phyloP scores from a whole-genome alignment of 306 rosid genomes.

The Gynostemma pentaphyllum region DNA sequence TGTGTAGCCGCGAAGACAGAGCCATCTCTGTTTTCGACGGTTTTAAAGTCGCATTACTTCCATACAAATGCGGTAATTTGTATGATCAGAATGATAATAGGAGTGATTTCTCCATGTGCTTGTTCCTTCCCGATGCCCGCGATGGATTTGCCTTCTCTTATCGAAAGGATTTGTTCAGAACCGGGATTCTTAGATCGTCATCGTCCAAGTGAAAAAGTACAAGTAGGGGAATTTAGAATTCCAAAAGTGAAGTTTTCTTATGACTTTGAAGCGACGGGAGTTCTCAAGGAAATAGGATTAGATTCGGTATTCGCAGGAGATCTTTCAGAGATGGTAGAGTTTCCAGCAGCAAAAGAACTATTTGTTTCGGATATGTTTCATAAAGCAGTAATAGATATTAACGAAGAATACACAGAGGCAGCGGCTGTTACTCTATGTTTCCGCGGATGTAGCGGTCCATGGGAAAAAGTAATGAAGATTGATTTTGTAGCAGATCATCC shows the following conservation, averaged over 20 bases:
- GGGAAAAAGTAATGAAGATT: no score
- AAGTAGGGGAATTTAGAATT: neutral
- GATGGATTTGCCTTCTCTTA: conserved; percentile 10
- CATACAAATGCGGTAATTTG: neutral
- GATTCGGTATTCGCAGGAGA: conserved; percentile 8
- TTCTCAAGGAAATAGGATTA: conserved; percentile 10
- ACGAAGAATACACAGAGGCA: conserved; percentile 16
- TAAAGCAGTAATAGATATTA: conserved; percentile 10
- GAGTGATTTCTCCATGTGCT: conserved; percentile 4
- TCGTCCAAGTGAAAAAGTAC: neutral
- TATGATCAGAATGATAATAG: no score
- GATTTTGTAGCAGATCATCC: no score
- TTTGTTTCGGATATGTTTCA: conserved; percentile 10
- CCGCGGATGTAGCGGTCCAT: no score
- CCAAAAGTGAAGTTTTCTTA: conserved; percentile 16
- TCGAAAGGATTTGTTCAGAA: neutral
- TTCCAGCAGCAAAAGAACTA: neutral
- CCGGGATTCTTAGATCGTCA: conserved; percentile 1
- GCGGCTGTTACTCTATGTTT: no score
- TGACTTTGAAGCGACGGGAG: neutral
- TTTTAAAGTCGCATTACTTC: neutral
- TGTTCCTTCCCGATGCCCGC: conserved; percentile 20
- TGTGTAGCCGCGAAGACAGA: neutral
- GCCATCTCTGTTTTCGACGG: neutral
- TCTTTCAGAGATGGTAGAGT: conserved; percentile 12